phyloP scores from a whole-genome alignment of 208 protist species.

The Herpetomonas muscarum region DNA sequence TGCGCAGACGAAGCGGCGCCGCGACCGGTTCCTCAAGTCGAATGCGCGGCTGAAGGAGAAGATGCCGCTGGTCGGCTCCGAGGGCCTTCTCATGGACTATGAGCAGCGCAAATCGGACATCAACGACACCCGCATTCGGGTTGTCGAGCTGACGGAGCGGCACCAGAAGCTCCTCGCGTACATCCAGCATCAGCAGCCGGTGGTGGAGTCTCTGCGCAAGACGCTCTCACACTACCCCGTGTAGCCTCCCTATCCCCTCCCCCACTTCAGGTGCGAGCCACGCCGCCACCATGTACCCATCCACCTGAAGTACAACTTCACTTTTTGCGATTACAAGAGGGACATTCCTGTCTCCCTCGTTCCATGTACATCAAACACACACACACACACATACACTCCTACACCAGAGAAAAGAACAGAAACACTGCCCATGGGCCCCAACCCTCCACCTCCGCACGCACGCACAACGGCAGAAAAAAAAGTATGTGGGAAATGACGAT shows the following conservation, averaged over 20 bases:
- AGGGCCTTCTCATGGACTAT: slow-evolving; percentile 94
- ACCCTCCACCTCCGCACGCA: no score
- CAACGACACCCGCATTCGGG: slow-evolving; percentile 52
- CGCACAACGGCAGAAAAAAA: no score
- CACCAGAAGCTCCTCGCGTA: slow-evolving; percentile 62
- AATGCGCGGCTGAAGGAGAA: slow-evolving; percentile 91
- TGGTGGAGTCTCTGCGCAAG: slow-evolving; percentile 53
- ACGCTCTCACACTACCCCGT: slow-evolving; percentile 57
- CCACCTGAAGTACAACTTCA: slow-evolving; percentile 1
- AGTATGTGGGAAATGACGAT: no score
- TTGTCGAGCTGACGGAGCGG: slow-evolving; percentile 75
- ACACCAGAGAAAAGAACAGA: no score
- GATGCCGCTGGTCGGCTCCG: slow-evolving; percentile 91
- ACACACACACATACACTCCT: no score
- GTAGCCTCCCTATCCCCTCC: slow-evolving; percentile 1
- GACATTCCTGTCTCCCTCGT: no score
- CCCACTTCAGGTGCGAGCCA: no score
- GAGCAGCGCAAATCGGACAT: slow-evolving; percentile 86
- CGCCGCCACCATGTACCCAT: no score
- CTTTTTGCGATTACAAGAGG: no score
- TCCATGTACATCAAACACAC: no score
- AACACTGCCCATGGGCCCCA: no score
- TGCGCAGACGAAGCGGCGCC: slow-evolving; percentile 86
- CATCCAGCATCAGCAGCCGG: slow-evolving; percentile 51
- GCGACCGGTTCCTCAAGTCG: slow-evolving; percentile 81